Evolutionary conservation across 192 early-diverging fungal species (phyloP).

Genomic region (Podila epigama): DNA sequence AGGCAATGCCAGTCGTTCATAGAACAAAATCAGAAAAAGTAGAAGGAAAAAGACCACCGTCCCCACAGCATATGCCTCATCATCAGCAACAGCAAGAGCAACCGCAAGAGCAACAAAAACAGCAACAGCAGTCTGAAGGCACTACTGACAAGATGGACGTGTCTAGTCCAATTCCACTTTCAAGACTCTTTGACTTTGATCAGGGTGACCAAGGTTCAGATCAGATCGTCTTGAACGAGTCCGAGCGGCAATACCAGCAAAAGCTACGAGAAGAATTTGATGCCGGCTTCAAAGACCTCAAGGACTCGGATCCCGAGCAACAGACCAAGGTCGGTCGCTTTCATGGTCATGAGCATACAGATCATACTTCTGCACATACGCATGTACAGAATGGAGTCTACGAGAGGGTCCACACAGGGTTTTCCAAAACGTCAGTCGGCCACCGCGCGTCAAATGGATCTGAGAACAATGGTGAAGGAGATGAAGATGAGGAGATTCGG

Average conservation of each 20-base stretch:
- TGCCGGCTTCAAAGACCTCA: slow-evolving; percentile 31
- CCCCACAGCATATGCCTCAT: background rate
- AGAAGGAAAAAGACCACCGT: no score
- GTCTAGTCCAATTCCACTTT: slow-evolving; percentile 34
- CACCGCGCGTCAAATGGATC: no score
- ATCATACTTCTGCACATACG: background rate
- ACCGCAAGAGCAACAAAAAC: slow-evolving; percentile 13
- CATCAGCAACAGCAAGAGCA: background rate
- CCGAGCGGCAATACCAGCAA: slow-evolving; percentile 28
- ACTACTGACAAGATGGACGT: slow-evolving; percentile 24
- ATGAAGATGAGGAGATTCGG: slow-evolving; percentile 39
- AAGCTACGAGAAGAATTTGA: slow-evolving; percentile 44
- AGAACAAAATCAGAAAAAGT: no score
- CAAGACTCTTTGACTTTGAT: slow-evolving; percentile 46
- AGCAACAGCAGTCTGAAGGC: slow-evolving; percentile 3
- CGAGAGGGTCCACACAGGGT: slow-evolving; percentile 1
- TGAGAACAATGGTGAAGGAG: no score
- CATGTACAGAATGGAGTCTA: background rate
- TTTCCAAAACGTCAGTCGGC: background rate
- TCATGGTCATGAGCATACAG: no score
- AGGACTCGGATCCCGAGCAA: slow-evolving; percentile 1
- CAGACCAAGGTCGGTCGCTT: no score
- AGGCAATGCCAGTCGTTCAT: no score
- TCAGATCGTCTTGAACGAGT: slow-evolving; percentile 30
- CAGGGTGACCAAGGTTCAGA: slow-evolving; percentile 36